phyloP scores from a whole-genome alignment of 768 basidiomycete genomes.

The Boletus vinaceobasis region DNA sequence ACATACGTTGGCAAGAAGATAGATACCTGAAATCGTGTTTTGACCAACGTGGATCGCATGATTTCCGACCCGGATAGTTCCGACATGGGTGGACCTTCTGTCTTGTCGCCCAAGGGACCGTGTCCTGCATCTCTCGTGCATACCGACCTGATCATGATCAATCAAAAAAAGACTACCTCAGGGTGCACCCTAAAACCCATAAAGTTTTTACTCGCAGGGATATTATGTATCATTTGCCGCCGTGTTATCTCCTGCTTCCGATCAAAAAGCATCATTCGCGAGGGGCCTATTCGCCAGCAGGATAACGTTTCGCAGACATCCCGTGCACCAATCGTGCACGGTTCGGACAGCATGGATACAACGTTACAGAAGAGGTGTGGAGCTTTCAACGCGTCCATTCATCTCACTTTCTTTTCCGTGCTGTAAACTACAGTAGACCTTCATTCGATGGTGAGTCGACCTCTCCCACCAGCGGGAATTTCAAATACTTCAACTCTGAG shows the following conservation, averaged over 20 bases:
- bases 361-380: conserved; percentile 22
- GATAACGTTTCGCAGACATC: conserved; percentile 21
- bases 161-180: conserved; percentile 21
- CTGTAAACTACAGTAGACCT: conserved; percentile 11
- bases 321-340: conserved; percentile 9
- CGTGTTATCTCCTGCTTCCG: conserved; percentile 23
- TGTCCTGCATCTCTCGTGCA: conserved; percentile 9
- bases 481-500: conserved; percentile 30
- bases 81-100: conserved; percentile 10
- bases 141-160: conserved; percentile 11
- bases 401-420: neutral
- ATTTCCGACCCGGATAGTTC: conserved; percentile 25
- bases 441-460: conserved; percentile 5
- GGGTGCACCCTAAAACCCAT: conserved; percentile 31
- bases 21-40: neutral
- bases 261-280: conserved; percentile 19
- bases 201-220: conserved; percentile 21
- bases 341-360: conserved; percentile 21
- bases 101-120: conserved; percentile 10
- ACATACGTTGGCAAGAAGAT: neutral
- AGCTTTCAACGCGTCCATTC: conserved; percentile 9
- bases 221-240: conserved; percentile 31
- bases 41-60: conserved; percentile 5
- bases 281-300: conserved; percentile 10
- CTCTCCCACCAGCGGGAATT: conserved; percentile 13